phyloP scores from a whole-genome alignment of 1,139 yeast genomes.

The Yamadazyma buinensis region DNA sequence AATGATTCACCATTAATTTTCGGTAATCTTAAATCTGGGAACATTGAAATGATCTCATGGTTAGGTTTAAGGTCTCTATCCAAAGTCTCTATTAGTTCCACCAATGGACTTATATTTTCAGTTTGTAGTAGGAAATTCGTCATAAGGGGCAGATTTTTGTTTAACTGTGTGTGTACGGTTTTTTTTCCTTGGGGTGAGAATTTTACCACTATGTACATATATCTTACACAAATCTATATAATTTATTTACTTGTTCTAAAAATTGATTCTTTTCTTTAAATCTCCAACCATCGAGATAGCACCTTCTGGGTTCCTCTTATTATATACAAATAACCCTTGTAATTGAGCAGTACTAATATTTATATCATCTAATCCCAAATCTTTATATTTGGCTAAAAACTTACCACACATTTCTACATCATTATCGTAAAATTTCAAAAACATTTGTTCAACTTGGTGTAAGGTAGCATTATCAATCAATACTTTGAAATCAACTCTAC shows the following conservation, averaged over 20 bases:
- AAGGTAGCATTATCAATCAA: conserved; percentile 81
- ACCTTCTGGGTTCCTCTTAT: conserved; percentile 75
- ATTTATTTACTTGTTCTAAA: too few species aligned
- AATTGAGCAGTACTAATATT: conserved; percentile 85
- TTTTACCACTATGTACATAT: too few species aligned
- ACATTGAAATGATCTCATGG: conserved; percentile 12
- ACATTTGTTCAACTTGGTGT: conserved; percentile 79
- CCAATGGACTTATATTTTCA: conserved; percentile 34
- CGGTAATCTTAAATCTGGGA: background rate
- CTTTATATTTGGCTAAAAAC: conserved; percentile 53
- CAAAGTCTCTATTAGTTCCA: conserved; percentile 21
- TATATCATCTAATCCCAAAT: conserved; percentile 47
- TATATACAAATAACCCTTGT: conserved; percentile 92
- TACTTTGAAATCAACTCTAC: conserved; percentile 85
- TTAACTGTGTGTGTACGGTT: too few species aligned
- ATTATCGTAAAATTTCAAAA: conserved; percentile 77
- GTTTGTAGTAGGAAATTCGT: conserved; percentile 28
- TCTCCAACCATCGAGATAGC: conserved; percentile 66
- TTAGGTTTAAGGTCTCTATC: conserved; percentile 22
- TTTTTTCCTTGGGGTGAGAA: too few species aligned
- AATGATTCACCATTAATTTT: background rate
- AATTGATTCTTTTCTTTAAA: conserved; percentile 2
- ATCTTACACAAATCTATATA: too few species aligned
- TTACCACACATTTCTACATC: conserved; percentile 56
- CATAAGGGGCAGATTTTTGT: too few species aligned